Evolutionary conservation across 805 yeast species (phyloP).

Genomic region (Ogataea angusta): DNA sequence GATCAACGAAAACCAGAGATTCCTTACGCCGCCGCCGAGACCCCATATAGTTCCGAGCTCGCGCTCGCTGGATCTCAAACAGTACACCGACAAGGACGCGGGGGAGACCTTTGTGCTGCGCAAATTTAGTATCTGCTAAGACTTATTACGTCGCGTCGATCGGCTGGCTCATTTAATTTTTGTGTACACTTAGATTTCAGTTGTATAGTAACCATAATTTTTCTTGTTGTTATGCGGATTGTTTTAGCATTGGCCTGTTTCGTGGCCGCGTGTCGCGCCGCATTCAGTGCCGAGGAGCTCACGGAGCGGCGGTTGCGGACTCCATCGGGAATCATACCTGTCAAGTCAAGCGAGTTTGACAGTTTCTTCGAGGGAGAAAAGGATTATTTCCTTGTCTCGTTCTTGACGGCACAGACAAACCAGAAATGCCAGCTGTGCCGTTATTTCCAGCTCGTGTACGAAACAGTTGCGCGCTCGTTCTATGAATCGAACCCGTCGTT

Average conservation of each 20-base stretch:
- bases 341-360: constrained; percentile 40
- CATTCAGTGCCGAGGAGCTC: constrained; percentile 18
- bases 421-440: constrained; percentile 49
- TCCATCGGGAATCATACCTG: constrained; percentile 39
- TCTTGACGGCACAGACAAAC: constrained; percentile 42
- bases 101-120: constrained; percentile 20
- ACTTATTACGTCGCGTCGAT: constrained; percentile 3
- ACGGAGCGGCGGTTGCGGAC: constrained; percentile 13
- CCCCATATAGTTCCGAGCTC: not conserved
- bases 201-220: not conserved
- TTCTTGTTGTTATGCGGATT: not conserved
- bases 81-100: constrained; percentile 5
- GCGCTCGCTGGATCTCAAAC: constrained; percentile 8
- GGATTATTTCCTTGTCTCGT: constrained; percentile 48
- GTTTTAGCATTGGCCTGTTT: not conserved
- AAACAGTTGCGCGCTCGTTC: constrained; percentile 43
- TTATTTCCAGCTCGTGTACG: constrained; percentile 39
- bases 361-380: constrained; percentile 43
- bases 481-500: constrained; percentile 40
- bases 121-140: constrained; percentile 10
- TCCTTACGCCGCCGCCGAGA: constrained; percentile 7
- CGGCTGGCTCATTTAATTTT: not conserved
- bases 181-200: not conserved
- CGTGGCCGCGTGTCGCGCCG: constrained; percentile 7
- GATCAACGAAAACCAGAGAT: constrained; percentile 20